These are phyloP conservation scores for Albophoma yamanashiensis DNA, from an alignment of 2,329 filamentous ascomycete species.

Conservation along the genomic window DNA sequence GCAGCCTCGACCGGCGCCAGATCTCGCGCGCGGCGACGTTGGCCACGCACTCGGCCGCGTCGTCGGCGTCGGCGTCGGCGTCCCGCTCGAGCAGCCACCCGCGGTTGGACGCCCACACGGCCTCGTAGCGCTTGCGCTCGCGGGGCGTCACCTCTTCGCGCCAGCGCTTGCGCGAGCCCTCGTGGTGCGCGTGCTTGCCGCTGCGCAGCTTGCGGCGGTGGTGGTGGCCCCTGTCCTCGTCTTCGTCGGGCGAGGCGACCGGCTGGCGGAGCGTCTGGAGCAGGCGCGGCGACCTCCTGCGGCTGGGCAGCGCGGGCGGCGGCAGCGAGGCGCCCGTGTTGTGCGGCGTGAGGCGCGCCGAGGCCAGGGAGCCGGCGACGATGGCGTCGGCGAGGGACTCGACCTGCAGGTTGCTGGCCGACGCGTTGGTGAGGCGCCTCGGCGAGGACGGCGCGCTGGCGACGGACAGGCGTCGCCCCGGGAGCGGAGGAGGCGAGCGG, in stretches of 20 bases:
- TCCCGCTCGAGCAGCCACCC: slow-evolving; percentile 37
- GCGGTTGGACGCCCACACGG: slow-evolving; percentile 74
- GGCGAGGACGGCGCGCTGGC: slow-evolving; percentile 23
- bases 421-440: slow-evolving; percentile 14
- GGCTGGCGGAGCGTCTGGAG: slow-evolving; percentile 56
- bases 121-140: slow-evolving; percentile 74
- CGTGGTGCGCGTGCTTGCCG: slow-evolving; percentile 61
- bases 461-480: slow-evolving; percentile 7
- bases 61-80: slow-evolving; percentile 9
- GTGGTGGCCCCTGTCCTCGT: slow-evolving; percentile 23
- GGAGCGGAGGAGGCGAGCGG: slow-evolving; percentile 4
- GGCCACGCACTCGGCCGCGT: slow-evolving; percentile 41
- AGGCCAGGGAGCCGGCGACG: slow-evolving; percentile 62
- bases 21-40: slow-evolving; percentile 64
- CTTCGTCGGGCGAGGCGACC: slow-evolving; percentile 38
- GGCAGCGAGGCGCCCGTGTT: slow-evolving; percentile 24
- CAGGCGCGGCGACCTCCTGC: slow-evolving; percentile 41
- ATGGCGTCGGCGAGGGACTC: slow-evolving; percentile 64
- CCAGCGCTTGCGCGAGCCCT: slow-evolving; percentile 67
- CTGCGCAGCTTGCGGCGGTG: slow-evolving; percentile 42
- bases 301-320: slow-evolving; percentile 25
- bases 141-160: slow-evolving; percentile 60
- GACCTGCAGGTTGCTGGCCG: slow-evolving; percentile 36
- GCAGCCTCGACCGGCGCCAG: slow-evolving; percentile 62
- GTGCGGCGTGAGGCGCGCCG: slow-evolving; percentile 39